Evolutionary conservation across 2,329 filamentous ascomycete species (phyloP), one percentile per base, ranked within the genome.

Genomic region (Microthyrium microscopicum): DNA sequence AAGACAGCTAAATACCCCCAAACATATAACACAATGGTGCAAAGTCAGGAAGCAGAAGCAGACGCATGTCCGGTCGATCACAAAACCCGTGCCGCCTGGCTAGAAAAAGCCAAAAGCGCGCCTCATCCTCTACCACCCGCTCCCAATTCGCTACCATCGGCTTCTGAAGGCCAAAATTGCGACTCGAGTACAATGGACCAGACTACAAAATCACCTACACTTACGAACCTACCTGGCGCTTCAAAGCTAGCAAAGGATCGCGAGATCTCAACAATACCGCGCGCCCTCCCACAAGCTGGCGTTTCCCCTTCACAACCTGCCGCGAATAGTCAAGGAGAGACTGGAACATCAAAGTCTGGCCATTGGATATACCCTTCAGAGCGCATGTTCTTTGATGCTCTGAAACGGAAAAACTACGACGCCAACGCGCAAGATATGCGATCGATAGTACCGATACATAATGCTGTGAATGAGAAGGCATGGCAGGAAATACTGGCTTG

Each of bases 301-400:
- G 27, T 56, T 31, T 42, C 35, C 11, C 42, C 45, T 25, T 42
- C 40, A 20, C 32, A 29, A 45, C 18, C 39, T 26, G 68, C 71
- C 0, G 75, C 78, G 11, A 93, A 92, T 55, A 66, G 70, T 40
- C 83, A 94, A 56, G 58, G 69, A 40, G 84, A 93, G 51, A 79
- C 77, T 0, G 77, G 29, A 7, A 33, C 82, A 46, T 60, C 65
- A 32, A 52, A 60, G 24, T 70, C 71, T 0, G 87, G 87, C 1
- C 93, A 94, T 54, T 98, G 89, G 89, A 77, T 98, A 40, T 98
- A 98, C 56, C 89, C 89, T 0, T 89, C 80, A 0, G 87, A 95
- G 54, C 78, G 81, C 50, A 92, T 94, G 74, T 98, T 98, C 64
- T 95, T 95, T 60, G 81, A 92, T 30, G 89, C 89, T 28, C 87